A percentile compares a stretch with the other conserved stretches of the same genome.
Conservation (phyloP, 2,329 filamentous ascomycete genomes). For the Plectosphaerella plurivora region DNA sequence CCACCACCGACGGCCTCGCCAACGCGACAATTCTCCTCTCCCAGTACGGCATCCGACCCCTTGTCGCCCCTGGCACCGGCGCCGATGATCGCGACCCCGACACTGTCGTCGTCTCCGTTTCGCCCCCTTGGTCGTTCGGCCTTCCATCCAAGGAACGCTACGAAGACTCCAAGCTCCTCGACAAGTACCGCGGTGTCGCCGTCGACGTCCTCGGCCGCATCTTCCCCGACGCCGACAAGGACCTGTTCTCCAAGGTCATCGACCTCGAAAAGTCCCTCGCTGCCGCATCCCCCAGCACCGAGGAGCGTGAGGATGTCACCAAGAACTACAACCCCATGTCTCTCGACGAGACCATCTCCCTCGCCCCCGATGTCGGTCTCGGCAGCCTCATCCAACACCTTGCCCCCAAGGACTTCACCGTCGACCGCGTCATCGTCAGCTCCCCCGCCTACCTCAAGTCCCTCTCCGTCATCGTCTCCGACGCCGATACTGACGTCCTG, state of each 20-base stretch:
- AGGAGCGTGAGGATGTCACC: constrained; percentile 57
- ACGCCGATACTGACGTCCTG: constrained; percentile 50
- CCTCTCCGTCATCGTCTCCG: constrained; percentile 49
- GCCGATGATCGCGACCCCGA: constrained; percentile 40
- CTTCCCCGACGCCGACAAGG: constrained; percentile 27
- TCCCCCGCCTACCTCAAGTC: constrained; percentile 58
- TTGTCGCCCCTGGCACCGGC: constrained; percentile 28
- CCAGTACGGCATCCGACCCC: constrained; percentile 35
- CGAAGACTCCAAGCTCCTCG: constrained; percentile 46
- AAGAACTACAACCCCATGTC: constrained; percentile 64
- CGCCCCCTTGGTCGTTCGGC: constrained; percentile 48
- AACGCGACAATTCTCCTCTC: constrained; percentile 43
- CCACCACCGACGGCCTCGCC: constrained; percentile 24
- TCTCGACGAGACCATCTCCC: constrained; percentile 46
- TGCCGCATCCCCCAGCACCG: constrained; percentile 50
- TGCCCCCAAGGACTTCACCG: constrained; percentile 43
- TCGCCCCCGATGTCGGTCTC: constrained; percentile 54
- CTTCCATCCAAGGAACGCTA: constrained; percentile 60
- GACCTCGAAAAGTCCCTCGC: constrained; percentile 60
- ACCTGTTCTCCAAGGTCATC: constrained; percentile 38
- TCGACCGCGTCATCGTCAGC: constrained; percentile 51
- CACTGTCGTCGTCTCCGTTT: constrained; percentile 27
- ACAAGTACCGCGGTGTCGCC: constrained; percentile 38
- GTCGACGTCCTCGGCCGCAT: constrained; percentile 20
- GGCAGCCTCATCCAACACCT: constrained; percentile 46